These are phyloP conservation scores for Lactifluus subvellereus DNA, from an alignment of 768 basidiomycete species.

Conservation along the genomic window DNA sequence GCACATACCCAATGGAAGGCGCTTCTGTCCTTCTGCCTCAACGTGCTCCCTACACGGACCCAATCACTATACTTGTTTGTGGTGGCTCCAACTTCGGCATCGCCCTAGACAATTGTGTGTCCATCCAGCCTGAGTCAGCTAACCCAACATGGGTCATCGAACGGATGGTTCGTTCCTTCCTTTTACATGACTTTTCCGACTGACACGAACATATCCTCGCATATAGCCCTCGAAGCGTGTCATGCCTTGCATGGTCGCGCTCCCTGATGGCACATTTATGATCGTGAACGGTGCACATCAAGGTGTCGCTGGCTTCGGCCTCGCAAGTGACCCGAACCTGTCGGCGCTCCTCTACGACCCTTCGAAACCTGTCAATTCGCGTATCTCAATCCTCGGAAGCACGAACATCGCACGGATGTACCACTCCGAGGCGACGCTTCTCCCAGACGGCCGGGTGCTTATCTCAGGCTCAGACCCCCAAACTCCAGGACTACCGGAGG, in stretches of 20 bases:
- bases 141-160: conserved; percentile 67
- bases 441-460: conserved; percentile 69
- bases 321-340: conserved; percentile 57
- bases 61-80: conserved; percentile 63
- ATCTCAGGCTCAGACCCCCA: conserved; percentile 74
- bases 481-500: conserved; percentile 58
- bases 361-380: conserved; percentile 46
- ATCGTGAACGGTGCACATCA: conserved; percentile 70
- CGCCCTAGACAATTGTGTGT: conserved; percentile 65
- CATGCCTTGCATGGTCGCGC: conserved; percentile 53
- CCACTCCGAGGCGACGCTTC: conserved; percentile 69
- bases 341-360: conserved; percentile 69
- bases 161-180: conserved; percentile 55
- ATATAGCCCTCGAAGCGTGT: no score
- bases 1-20: conserved; percentile 76
- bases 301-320: conserved; percentile 50
- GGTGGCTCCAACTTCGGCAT: conserved; percentile 63
- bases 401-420: conserved; percentile 74
- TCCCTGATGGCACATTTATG: conserved; percentile 72
- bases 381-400: conserved; percentile 58
- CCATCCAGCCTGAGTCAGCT: conserved; percentile 55
- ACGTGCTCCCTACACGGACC: conserved; percentile 66
- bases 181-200: conserved; percentile 37
- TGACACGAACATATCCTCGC: background rate
- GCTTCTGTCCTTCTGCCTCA: conserved; percentile 65